These are phyloP conservation scores for Botrytis medusae DNA, from an alignment of 2,329 filamentous ascomycete genomes.

Conservation along the genomic window DNA sequence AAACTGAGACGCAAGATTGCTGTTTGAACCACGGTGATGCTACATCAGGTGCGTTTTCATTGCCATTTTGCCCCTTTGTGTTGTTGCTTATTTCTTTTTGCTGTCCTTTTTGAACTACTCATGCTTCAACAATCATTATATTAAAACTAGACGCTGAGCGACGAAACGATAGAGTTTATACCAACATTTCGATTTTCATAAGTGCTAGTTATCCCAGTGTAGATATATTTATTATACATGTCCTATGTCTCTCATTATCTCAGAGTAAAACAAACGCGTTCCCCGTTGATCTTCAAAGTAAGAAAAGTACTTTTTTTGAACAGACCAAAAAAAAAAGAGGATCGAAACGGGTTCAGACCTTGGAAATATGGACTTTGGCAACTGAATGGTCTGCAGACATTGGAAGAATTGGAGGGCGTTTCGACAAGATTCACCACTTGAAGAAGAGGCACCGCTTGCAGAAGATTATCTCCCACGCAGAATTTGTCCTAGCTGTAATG, in stretches of 20 bases:
- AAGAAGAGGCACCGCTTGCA: not conserved
- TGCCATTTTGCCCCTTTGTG: rapidly evolving
- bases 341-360: not conserved
- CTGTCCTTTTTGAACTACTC: not conserved
- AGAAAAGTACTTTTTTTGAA: not conserved
- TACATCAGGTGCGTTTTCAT: not conserved
- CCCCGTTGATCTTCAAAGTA: rapidly evolving
- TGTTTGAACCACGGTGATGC: not conserved
- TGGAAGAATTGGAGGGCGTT: rapidly evolving
- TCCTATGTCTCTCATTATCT: rapidly evolving
- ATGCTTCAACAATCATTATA: not conserved
- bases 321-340: rapidly evolving
- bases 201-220: rapidly evolving
- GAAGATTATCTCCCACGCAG: no score
- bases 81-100: not conserved
- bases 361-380: rapidly evolving
- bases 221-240: rapidly evolving
- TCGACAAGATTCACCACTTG: not conserved
- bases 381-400: rapidly evolving
- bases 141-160: not conserved
- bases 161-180: rapidly evolving
- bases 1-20: not conserved
- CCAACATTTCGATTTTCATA: rapidly evolving
- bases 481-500: rapidly evolving
- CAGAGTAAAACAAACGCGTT: rapidly evolving